Conservation (phyloP, 2,329 filamentous ascomycete species). For the Claviceps maximensis region DNA sequence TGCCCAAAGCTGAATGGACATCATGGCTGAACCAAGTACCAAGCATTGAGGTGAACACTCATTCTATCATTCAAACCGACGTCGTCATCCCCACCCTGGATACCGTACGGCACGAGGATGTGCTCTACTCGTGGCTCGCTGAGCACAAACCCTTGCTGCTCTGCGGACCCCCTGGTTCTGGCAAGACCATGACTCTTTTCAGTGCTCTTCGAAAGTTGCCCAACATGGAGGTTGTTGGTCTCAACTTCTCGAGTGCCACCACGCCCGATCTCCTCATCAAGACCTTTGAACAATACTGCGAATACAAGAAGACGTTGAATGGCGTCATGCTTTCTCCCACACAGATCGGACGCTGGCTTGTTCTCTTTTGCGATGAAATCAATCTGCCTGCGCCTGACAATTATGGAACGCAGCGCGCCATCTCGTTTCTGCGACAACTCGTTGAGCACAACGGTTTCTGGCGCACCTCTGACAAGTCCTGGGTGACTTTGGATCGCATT, state of each 20-base stretch:
- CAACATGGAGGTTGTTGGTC: constrained; percentile 97
- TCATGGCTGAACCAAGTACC: constrained; percentile 94
- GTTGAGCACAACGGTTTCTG: constrained; percentile 99
- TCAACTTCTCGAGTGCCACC: constrained; percentile 98
- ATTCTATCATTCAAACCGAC: constrained; percentile 95
- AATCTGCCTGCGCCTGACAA: constrained; percentile 96
- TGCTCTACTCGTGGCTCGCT: constrained; percentile 98
- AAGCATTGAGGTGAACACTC: constrained; percentile 90
- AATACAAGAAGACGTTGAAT: constrained; percentile 97
- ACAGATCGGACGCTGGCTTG: constrained; percentile 94
- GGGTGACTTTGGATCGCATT: constrained; percentile 94
- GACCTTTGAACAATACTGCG: constrained; percentile 98
- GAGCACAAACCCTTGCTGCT: constrained; percentile 96
- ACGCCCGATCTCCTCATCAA: constrained; percentile 97
- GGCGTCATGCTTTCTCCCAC: constrained; percentile 91
- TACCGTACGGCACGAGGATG: constrained; percentile 93
- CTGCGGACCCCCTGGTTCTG: constrained; percentile 93
- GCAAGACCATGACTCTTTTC: constrained; percentile 99
- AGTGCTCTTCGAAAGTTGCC: constrained; percentile 91
- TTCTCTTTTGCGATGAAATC: constrained; percentile 98
- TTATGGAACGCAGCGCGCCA: constrained; percentile 93
- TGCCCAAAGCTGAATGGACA: constrained; percentile 80
- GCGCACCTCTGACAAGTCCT: constrained; percentile 92
- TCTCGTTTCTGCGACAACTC: constrained; percentile 91
- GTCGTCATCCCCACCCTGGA: constrained; percentile 96